Evolutionary conservation across 2,329 filamentous ascomycete genomes (phyloP), one percentile per base, ranked within the genome.

Genomic region (Rachicladosporium sp.): DNA sequence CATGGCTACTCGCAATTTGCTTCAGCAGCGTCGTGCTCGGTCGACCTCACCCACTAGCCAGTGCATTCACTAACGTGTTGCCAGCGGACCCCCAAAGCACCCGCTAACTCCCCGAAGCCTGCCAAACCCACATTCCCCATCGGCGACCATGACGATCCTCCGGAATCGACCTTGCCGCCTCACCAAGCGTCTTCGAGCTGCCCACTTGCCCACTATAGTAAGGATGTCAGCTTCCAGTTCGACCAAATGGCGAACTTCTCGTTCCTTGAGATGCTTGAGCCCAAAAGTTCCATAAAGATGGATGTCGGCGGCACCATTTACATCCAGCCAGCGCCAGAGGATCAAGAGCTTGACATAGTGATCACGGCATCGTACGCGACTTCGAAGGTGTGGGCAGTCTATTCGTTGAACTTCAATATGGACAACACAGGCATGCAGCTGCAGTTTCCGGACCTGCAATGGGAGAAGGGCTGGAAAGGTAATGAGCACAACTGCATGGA

Each of bases 311-410:
- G 64, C n/a, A 60, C 51, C 43, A 52, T 66, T 12, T 55, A 55
- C 33, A 49, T 67, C 29, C 46, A 54, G n/a, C 48, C 52, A 31
- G 62, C 59, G 6, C 53, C 53, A 10, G 40, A 48, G 0, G 49
- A 50, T 23, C 63, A 67, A 47, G 45, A 53, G 4, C 43, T 48
- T 6, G 61, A 61, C 10, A 50, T 67, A n/a, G 41, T 49, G 30
- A 54, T 58, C 1, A 58, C 53, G 30, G 38, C 65, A 12, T 53
- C 53, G 1, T 62, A 63, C 37, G 60, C 62, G 1, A 57, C 59
- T 5, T 62, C 59, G 2, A 42, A 48, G 4, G 53, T 55, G 1
- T 55, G 60, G 29, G 45, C 54, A 21, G 47, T 60, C 2, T 44
- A 51, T 31, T 51, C 48, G 4, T 48, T 64, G 38, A 50, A 54